Evolutionary conservation across 1,284 basidiomycete species (phyloP).

Genomic region (Cystobasidium slooffiae): DNA sequence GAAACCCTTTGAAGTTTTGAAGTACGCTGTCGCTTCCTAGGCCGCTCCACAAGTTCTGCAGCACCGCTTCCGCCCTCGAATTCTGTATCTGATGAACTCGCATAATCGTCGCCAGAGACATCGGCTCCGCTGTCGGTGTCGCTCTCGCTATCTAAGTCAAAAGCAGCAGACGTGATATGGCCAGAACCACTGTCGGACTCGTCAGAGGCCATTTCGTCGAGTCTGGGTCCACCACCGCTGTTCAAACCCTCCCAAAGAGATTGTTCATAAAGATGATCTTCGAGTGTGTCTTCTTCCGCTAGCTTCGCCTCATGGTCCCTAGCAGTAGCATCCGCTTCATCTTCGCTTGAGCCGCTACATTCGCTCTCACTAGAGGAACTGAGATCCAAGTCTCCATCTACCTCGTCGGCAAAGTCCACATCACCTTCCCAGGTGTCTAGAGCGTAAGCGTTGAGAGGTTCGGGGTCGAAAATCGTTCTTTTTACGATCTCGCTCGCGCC

Average conservation of each 20-base stretch:
- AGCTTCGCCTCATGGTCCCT: neutral
- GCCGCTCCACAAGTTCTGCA: neutral
- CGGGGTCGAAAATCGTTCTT: too few relatives aligned
- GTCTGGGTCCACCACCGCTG: neutral
- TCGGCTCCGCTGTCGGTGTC: neutral
- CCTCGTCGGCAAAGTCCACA: too few relatives aligned
- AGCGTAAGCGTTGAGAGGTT: too few relatives aligned
- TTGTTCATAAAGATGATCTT: slow-evolving; percentile 28
- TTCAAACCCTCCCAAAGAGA: slow-evolving; percentile 18
- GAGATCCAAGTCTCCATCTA: too few relatives aligned
- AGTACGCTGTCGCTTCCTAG: neutral
- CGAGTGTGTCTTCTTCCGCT: slow-evolving; percentile 24
- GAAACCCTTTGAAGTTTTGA: neutral
- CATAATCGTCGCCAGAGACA: neutral
- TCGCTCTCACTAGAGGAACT: neutral
- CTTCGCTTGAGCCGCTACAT: neutral
- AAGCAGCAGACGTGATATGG: too few relatives aligned
- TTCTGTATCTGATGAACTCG: too few relatives aligned
- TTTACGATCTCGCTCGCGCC: too few relatives aligned
- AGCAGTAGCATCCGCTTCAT: neutral
- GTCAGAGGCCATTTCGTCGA: too few relatives aligned
- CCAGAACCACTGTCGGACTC: too few relatives aligned
- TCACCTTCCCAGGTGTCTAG: too few relatives aligned
- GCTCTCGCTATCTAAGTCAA: neutral
- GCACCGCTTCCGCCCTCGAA: neutral